phyloP scores from a whole-genome alignment of 2,329 filamentous ascomycete genomes.

The Emmonsiellopsis sp. region DNA sequence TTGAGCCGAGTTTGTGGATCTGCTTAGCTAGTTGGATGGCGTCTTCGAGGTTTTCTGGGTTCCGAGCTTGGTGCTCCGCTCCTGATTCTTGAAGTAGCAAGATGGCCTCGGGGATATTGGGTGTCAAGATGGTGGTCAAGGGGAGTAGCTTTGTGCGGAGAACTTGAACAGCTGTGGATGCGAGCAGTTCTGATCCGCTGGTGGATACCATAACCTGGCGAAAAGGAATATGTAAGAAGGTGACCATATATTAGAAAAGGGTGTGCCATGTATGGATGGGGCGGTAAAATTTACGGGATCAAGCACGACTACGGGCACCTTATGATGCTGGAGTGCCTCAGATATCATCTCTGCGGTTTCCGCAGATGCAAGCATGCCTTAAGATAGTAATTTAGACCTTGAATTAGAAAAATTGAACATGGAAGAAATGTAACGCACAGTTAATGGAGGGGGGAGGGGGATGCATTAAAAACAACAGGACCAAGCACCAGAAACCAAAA shows the following conservation, averaged over 20 bases:
- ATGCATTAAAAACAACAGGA: neutral
- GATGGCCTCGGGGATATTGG: constrained; percentile 40
- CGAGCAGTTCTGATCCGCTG: constrained; percentile 38
- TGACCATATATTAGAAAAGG: neutral
- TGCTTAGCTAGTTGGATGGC: constrained; percentile 58
- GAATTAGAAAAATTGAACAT: neutral
- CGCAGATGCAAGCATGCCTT: constrained; percentile 73
- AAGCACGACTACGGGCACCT: constrained; percentile 53
- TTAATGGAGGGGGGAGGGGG: too few species aligned
- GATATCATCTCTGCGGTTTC: constrained; percentile 62
- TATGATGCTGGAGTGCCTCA: constrained; percentile 49
- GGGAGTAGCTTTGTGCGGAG: constrained; percentile 33
- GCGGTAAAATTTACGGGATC: constrained; percentile 54
- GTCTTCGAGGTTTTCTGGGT: constrained; percentile 52
- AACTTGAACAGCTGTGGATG: constrained; percentile 31
- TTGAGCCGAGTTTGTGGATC: constrained; percentile 60
- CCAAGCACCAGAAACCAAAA: neutral
- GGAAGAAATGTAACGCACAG: neutral
- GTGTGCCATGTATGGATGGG: neutral
- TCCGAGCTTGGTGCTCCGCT: constrained; percentile 17
- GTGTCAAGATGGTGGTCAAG: constrained; percentile 37
- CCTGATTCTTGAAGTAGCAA: constrained; percentile 36
- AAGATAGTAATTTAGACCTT: neutral
- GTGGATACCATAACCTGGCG: constrained; percentile 71
- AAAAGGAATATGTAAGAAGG: constrained; percentile 8